Evolutionary conservation across 192 early-diverging fungal genomes (phyloP), one percentile per base, ranked within the genome.

Genomic region (Lobosporangium transversale): DNA sequence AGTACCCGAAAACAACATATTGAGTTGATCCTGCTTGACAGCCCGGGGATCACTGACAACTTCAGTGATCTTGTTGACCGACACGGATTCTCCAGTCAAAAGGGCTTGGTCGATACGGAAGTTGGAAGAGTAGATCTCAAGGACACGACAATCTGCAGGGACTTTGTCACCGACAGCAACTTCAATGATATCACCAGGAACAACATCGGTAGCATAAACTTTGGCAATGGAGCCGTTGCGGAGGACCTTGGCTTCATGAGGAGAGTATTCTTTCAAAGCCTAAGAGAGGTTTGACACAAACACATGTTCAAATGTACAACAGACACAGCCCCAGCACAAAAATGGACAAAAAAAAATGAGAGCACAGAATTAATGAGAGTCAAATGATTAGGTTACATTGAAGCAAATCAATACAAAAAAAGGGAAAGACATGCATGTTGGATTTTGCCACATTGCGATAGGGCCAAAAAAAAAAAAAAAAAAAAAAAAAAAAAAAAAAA

Each of bases 1-100:
- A 6, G 97, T 98, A 26, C 97, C 98, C 8, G 95, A 95, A 82
- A 99, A 98, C 49, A 99, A 80, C 85, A 98, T 96, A 85, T 99
- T 99, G 61, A 86, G 79, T 82, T 97, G 94, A 82, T 98, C 98
- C 82, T 98, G 97, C 84, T 94, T 94, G 53, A 98, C 97, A 30
- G 91, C 93, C 10, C 84, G 71, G 29, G 29, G n/a, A 60, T 94
- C 95, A 1, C 61, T 30, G 59, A 95, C 83, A 40, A 84, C 48
- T 14, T 83, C 84, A 1, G 83, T 66, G 11, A 89, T 88, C 82
- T 99, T 98, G 80, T 85, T 83, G 21, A 99, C 95, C 59, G 94
- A 94, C 53, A 92, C 90, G 11, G 94, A 90, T 80, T 99, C 98
- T 56, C 98, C 98, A 21, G 98, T 99, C 43, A 99, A 84, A 42